Conservation (phyloP, 371 early-diverging fungal genomes). For the Mucor mucedo region DNA sequence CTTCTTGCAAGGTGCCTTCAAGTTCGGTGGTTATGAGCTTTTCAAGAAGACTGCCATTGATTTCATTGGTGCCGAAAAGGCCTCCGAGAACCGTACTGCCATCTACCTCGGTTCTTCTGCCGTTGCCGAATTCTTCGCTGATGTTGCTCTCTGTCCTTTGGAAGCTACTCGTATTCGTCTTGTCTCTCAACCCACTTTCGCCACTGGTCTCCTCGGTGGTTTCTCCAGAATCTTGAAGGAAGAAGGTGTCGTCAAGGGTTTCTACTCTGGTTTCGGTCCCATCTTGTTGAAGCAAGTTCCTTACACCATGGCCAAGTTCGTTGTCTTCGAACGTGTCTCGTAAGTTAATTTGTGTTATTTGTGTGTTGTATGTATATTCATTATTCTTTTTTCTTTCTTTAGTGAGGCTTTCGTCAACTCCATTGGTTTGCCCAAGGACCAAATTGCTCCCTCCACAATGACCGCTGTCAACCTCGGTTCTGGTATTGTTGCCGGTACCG, state of each 20-base stretch:
- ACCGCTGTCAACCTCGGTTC: slow-evolving; percentile 55
- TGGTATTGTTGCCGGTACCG: slow-evolving; percentile 65
- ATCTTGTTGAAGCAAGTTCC: slow-evolving; percentile 80
- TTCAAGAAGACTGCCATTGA: slow-evolving; percentile 84
- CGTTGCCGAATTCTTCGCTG: slow-evolving; percentile 93
- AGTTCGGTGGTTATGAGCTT: slow-evolving; percentile 92
- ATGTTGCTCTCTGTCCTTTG: slow-evolving; percentile 84
- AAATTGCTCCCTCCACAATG: slow-evolving; percentile 50
- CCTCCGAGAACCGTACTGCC: slow-evolving; percentile 80
- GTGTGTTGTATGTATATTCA: not conserved
- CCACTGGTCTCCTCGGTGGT: slow-evolving; percentile 67
- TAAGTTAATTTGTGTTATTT: slow-evolving; percentile 34
- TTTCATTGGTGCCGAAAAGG: slow-evolving; percentile 74
- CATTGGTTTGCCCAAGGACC: slow-evolving; percentile 59
- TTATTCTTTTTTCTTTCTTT: not conserved
- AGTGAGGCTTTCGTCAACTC: slow-evolving; percentile 56
- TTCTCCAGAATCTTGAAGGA: slow-evolving; percentile 67
- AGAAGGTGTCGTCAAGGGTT: slow-evolving; percentile 73
- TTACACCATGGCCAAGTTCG: slow-evolving; percentile 71
- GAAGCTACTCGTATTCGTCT: slow-evolving; percentile 83
- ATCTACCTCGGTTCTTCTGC: slow-evolving; percentile 86
- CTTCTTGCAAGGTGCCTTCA: slow-evolving; percentile 90
- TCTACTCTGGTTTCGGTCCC: slow-evolving; percentile 81
- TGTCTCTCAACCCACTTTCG: slow-evolving; percentile 77
- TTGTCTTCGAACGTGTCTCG: slow-evolving; percentile 60